Evolutionary conservation across 768 basidiomycete species (phyloP).

Genomic region (Rhodotorula paludigena): DNA sequence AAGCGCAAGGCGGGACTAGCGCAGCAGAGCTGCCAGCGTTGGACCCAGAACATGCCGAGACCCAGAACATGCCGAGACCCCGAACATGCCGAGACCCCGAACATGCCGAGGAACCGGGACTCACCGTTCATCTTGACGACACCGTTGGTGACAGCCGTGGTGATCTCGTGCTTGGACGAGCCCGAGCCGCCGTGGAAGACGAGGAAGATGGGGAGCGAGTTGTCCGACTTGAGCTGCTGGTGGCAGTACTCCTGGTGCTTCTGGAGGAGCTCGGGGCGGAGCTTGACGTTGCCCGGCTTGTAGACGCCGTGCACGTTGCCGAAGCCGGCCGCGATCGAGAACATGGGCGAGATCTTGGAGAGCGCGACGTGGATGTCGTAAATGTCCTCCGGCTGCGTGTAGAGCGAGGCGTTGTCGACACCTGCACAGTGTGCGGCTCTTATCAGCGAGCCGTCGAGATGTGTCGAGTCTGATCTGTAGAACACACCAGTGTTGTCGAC

Average conservation of each 20-base stretch:
- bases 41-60: too few species aligned
- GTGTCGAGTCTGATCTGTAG: too few species aligned
- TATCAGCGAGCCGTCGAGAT: not conserved
- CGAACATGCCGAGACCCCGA: constrained; percentile 54
- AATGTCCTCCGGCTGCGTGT: constrained; percentile 96
- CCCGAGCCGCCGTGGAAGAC: constrained; percentile 99
- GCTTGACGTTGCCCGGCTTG: constrained; percentile 94
- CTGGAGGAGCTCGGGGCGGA: constrained; percentile 81
- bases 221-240: constrained; percentile 60
- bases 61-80: constrained; percentile 49
- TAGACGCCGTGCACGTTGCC: constrained; percentile 99
- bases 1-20: too few species aligned
- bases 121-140: constrained; percentile 97
- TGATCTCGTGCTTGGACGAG: constrained; percentile 91
- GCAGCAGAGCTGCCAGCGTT: too few species aligned
- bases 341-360: constrained; percentile 77
- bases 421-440: constrained; percentile 42
- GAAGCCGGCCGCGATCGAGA: constrained; percentile 96
- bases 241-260: constrained; percentile 80
- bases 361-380: constrained; percentile 85
- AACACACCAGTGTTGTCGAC: constrained; percentile 75
- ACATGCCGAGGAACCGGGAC: not conserved
- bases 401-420: constrained; percentile 86
- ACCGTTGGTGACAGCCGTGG: constrained; percentile 79
- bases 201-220: constrained; percentile 80